Evolutionary conservation across 1,284 basidiomycete species (phyloP).

Genomic region (Leucoagaricus sp.): DNA sequence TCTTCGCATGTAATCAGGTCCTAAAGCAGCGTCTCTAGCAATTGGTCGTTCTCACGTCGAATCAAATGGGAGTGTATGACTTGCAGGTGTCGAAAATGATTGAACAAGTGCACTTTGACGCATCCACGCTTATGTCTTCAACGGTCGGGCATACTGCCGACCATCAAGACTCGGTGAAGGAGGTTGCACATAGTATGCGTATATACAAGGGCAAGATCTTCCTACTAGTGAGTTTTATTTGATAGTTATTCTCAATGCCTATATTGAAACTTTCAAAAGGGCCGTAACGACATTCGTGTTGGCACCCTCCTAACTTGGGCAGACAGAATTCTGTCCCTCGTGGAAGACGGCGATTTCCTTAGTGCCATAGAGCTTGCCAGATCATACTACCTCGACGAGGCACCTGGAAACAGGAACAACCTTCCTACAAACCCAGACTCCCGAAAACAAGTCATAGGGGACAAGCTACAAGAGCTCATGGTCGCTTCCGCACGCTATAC

Average conservation of each 20-base stretch:
- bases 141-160: conserved; percentile 49
- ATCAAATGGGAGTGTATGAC: conserved; percentile 73
- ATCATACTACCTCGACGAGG: conserved; percentile 81
- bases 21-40: conserved; percentile 44
- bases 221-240: conserved; percentile 65
- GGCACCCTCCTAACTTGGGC: conserved; percentile 96
- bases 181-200: conserved; percentile 74
- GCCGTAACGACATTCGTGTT: conserved; percentile 70
- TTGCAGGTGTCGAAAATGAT: conserved; percentile 52
- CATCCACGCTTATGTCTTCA: conserved; percentile 55
- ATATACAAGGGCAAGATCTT: conserved; percentile 92
- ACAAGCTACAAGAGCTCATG: conserved; percentile 84
- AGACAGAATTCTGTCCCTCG: conserved; percentile 84
- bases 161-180: conserved; percentile 50
- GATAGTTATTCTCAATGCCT: conserved; percentile 8
- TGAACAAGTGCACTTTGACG: conserved; percentile 61
- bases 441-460: conserved; percentile 69
- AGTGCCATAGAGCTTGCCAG: conserved; percentile 87
- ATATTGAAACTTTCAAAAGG: conserved; percentile 38
- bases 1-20: conserved; percentile 8
- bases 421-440: conserved; percentile 70
- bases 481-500: conserved; percentile 85
- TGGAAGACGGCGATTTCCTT: conserved; percentile 87
- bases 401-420: conserved; percentile 86
- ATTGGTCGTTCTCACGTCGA: conserved; percentile 59